Conservation (phyloP, 441 rosid genomes). For the Pelargonium citronellum region DNA sequence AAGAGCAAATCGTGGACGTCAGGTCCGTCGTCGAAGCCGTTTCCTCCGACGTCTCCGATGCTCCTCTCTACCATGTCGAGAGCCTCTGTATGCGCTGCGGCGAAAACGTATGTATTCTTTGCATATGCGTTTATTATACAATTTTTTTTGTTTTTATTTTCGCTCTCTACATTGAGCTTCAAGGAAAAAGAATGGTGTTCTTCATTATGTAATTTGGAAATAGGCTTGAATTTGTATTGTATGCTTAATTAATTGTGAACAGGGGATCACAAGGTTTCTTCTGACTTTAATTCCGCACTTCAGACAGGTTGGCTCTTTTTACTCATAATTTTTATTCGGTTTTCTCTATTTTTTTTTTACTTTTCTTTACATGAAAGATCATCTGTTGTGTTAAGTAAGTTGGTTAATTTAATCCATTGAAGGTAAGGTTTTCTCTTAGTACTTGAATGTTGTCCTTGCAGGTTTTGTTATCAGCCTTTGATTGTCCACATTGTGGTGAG, state of each 20-base stretch:
- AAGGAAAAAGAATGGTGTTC: background rate
- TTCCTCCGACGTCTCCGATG: conserved; percentile 39
- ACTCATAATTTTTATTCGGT: background rate
- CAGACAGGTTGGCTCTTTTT: conserved; percentile 49
- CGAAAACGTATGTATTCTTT: conserved; percentile 45
- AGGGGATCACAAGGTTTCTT: conserved; percentile 72
- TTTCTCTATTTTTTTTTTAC: background rate
- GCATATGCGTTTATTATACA: background rate
- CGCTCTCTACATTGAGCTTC: background rate
- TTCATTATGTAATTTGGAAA: no score
- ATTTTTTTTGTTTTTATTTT: background rate
- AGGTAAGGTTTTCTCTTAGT: background rate
- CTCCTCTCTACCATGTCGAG: conserved; percentile 77
- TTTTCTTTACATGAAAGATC: background rate
- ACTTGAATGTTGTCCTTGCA: conserved; percentile 20
- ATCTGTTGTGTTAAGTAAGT: background rate
- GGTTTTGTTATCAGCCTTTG: conserved; percentile 88
- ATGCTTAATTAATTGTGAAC: conserved; percentile 7
- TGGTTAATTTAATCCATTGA: background rate
- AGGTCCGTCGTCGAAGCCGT: conserved; percentile 83
- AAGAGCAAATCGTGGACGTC: conserved; percentile 50
- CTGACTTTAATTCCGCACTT: conserved; percentile 83
- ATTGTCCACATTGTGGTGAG: conserved; percentile 83
- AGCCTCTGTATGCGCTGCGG: conserved; percentile 94
- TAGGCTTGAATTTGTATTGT: no score